These are phyloP conservation scores for Fusarium continuum DNA, from an alignment of 2,329 filamentous ascomycete species.

Conservation along the genomic window DNA sequence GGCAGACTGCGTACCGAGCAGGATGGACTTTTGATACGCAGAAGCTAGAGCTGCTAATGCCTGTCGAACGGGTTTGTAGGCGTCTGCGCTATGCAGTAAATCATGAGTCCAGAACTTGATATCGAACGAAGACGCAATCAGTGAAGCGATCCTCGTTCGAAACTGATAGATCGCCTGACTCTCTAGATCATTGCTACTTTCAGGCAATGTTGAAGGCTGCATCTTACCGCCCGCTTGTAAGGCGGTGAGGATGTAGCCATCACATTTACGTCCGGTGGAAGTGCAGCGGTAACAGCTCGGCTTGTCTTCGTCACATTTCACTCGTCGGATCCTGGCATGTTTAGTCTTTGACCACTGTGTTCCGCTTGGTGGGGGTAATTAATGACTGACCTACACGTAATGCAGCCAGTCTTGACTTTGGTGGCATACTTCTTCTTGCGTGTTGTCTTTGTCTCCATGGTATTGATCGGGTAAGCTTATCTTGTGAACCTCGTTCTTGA, in stretches of 20 bases:
- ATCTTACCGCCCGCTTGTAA: rapidly evolving
- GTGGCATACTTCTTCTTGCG: background rate
- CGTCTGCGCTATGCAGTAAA: background rate
- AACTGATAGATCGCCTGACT: slow-evolving; percentile 6
- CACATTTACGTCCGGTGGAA: background rate
- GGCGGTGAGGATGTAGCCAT: background rate
- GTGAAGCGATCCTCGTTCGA: background rate
- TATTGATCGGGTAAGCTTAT: background rate
- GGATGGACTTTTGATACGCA: background rate
- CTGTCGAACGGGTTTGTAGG: background rate
- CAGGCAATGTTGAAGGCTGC: rapidly evolving
- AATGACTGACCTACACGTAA: background rate
- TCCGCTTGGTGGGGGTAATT: background rate
- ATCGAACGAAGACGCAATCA: background rate
- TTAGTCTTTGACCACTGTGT: background rate
- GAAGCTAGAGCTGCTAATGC: background rate
- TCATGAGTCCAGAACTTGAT: background rate
- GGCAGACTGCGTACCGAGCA: background rate
- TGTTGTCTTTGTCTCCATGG: rapidly evolving
- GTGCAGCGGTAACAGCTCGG: background rate
- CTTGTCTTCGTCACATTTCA: background rate
- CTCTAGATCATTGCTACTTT: background rate
- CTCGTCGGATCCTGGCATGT: background rate
- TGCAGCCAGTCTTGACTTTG: background rate
- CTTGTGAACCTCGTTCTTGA: background rate